Conservation (phyloP, 352 stramenopile species). For the Phytopythium montanum region DNA sequence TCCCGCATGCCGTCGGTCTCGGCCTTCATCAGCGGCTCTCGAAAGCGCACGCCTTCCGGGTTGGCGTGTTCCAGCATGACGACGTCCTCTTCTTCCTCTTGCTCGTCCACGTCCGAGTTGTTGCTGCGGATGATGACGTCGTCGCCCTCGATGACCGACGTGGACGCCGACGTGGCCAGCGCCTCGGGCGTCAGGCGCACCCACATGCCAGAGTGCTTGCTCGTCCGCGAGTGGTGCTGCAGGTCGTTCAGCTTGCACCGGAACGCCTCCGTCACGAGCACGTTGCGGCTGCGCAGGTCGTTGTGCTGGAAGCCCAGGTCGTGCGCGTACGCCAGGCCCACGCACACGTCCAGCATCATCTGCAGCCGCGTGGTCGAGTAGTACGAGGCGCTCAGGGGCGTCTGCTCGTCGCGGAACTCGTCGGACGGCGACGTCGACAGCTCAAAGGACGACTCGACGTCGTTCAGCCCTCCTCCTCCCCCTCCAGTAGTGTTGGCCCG, state of each 20-base stretch:
- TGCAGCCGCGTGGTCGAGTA: slow-evolving; percentile 44
- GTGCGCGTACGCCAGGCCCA: slow-evolving; percentile 53
- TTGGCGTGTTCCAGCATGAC: slow-evolving; percentile 15
- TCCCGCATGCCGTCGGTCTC: slow-evolving; percentile 3
- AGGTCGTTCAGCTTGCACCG: slow-evolving; percentile 61
- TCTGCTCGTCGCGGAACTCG: slow-evolving; percentile 1
- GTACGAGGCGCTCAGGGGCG: slow-evolving; percentile 1
- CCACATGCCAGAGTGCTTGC: slow-evolving; percentile 20
- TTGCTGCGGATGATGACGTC: slow-evolving; percentile 15
- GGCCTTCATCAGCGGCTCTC: slow-evolving; percentile 15
- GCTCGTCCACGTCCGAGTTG: slow-evolving; percentile 7
- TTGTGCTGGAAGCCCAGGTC: slow-evolving; percentile 44
- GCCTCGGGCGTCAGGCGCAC: slow-evolving; percentile 12
- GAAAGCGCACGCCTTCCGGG: slow-evolving; percentile 30
- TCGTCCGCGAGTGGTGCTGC: slow-evolving; percentile 27
- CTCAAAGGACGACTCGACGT: slow-evolving; percentile 10
- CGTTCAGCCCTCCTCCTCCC: not conserved
- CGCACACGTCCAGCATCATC: slow-evolving; percentile 54
- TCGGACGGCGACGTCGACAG: slow-evolving; percentile 9
- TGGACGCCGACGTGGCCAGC: slow-evolving; percentile 13
- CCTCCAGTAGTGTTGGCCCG: slow-evolving; percentile 3
- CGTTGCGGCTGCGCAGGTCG: slow-evolving; percentile 66
- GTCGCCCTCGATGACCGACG: slow-evolving; percentile 18
- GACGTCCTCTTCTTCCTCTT: slow-evolving; percentile 24
- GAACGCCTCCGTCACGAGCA: slow-evolving; percentile 54